Conservation (phyloP, 2,329 filamentous ascomycete species). For the Cryphonectria naterciae region DNA sequence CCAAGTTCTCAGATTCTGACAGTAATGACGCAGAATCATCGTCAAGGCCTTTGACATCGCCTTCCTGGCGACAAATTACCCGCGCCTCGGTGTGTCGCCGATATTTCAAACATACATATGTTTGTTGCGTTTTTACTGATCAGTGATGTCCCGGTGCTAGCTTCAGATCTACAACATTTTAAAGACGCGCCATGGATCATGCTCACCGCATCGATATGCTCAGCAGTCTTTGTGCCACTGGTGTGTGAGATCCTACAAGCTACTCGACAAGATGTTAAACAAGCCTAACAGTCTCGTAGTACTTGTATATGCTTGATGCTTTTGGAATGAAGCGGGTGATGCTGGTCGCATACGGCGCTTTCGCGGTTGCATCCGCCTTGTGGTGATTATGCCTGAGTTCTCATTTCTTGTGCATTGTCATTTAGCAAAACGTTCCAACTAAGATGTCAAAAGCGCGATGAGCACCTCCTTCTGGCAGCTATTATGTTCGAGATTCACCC, state of each 20-base stretch:
- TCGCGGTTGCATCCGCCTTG: not conserved
- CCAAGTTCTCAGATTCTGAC: not conserved
- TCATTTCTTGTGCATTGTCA: not conserved
- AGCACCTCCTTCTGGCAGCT: not conserved
- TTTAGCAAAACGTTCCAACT: not conserved
- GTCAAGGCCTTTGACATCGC: conserved; percentile 1
- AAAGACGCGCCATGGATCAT: conserved; percentile 3
- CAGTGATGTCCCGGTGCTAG: not conserved
- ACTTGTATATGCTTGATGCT: not conserved
- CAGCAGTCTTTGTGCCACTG: conserved; percentile 1
- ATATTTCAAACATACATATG: not conserved
- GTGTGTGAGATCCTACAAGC: not conserved
- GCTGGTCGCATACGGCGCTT: not conserved
- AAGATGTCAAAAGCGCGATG: not conserved
- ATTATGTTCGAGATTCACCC: not conserved
- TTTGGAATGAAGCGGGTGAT: conserved; percentile 4
- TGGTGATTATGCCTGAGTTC: not conserved
- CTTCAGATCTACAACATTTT: not conserved
- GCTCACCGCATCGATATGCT: not conserved
- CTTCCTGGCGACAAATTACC: not conserved
- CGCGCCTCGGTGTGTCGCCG: not conserved
- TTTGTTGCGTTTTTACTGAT: not conserved
- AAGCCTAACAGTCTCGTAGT: not conserved
- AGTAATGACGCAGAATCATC: not conserved
- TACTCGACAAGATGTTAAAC: not conserved